phyloP scores from a whole-genome alignment of 257 asterid genomes.

The Thymus quinquecostatus region DNA sequence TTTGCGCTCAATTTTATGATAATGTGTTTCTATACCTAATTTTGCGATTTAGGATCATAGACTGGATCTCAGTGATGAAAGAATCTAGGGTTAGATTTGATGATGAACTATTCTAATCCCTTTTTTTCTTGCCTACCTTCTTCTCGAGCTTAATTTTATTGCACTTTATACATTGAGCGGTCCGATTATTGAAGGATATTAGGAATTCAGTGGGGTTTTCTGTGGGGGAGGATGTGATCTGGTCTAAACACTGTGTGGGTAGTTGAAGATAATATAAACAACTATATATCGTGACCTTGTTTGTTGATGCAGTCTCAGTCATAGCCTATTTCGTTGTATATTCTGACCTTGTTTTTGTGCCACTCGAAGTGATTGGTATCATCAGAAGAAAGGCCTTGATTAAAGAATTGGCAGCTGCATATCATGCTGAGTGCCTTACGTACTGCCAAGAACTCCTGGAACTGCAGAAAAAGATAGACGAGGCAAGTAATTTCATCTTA shows the following conservation, averaged over 20 bases:
- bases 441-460: slow-evolving; percentile 90
- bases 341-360: slow-evolving; percentile 21
- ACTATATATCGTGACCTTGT: neutral
- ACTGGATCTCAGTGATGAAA: neutral
- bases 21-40: neutral
- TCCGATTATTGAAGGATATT: neutral
- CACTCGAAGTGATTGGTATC: slow-evolving; percentile 76
- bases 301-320: neutral
- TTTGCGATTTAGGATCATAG: neutral
- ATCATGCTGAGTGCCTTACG: slow-evolving; percentile 94
- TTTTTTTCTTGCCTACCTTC: neutral
- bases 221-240: neutral
- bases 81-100: neutral
- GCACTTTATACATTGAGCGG: neutral
- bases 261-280: neutral
- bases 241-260: neutral
- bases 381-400: slow-evolving; percentile 87
- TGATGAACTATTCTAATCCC: neutral
- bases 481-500: slow-evolving; percentile 53
- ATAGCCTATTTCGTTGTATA: slow-evolving; percentile 8
- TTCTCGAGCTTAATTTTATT: neutral
- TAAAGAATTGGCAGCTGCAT: slow-evolving; percentile 83
- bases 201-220: neutral
- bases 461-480: slow-evolving; percentile 76
- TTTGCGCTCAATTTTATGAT: slow-evolving; percentile 20